A percentile compares a stretch with the other conserved stretches of the same genome.
phyloP scores from a whole-genome alignment of 169 alveolate genomes.

The Plasmodium vinckei region DNA sequence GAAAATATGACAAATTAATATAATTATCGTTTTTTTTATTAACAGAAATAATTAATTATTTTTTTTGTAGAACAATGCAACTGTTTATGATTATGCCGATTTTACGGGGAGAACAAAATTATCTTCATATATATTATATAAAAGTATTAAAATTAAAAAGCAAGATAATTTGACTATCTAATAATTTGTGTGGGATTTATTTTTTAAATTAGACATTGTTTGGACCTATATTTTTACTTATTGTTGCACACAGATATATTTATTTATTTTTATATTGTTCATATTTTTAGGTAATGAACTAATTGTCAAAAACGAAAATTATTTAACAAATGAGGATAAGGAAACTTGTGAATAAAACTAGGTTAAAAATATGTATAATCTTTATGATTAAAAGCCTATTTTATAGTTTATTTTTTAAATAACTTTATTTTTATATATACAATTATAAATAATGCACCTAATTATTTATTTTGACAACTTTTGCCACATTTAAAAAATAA shows the following conservation, averaged over 20 bases:
- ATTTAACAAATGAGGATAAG: background rate
- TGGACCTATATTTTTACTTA: too few species aligned
- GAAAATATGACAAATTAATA: background rate
- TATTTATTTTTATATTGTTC: background rate
- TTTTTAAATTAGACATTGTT: too few species aligned
- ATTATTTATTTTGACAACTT: too few species aligned
- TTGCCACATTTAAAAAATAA: too few species aligned
- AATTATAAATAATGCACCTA: too few species aligned
- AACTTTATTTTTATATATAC: too few species aligned
- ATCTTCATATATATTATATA: constrained; percentile 62
- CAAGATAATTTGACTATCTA: background rate
- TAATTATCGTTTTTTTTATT: background rate
- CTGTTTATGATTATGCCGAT: constrained; percentile 64
- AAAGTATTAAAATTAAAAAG: constrained; percentile 23
- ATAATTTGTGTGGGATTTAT: too few species aligned
- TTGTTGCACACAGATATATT: too few species aligned
- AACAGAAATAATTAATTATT: background rate
- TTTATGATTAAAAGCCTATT: too few species aligned
- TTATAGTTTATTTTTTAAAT: too few species aligned
- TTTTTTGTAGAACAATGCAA: constrained; percentile 57
- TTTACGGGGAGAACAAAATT: constrained; percentile 47
- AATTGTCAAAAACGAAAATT: constrained; percentile 15
- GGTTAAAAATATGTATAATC: too few species aligned
- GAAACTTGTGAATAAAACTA: background rate
- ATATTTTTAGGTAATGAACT: constrained; percentile 25